Evolutionary conservation across 495 filamentous ascomycete genomes (phyloP).

Genomic region (Penicillium waksmanii): DNA sequence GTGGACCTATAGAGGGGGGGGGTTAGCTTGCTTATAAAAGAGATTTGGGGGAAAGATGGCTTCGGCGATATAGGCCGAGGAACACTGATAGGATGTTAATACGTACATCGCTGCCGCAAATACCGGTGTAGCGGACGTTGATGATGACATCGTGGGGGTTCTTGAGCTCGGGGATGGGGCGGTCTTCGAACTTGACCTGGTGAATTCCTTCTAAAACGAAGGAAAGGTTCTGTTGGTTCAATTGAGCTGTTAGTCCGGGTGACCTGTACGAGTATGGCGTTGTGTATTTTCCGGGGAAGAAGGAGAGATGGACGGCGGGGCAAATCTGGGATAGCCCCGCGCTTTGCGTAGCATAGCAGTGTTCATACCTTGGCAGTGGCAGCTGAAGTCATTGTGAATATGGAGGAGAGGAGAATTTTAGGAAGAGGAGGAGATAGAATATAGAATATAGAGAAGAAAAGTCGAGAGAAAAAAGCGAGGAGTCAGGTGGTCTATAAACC

Average conservation of each 20-base stretch:
- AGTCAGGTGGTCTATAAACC: background rate
- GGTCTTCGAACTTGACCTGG: slow-evolving; percentile 74
- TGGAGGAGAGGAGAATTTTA: background rate
- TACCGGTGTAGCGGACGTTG: slow-evolving; percentile 83
- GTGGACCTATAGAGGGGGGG: slow-evolving; percentile 58
- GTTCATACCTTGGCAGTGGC: slow-evolving; percentile 29
- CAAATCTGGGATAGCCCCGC: background rate
- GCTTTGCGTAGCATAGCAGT: background rate
- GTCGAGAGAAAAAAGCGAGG: background rate
- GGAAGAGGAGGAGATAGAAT: background rate
- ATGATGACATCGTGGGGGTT: slow-evolving; percentile 76
- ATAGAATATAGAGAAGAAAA: background rate
- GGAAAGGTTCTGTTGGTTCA: slow-evolving; percentile 71
- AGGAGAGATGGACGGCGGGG: background rate
- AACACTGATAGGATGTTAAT: too few relatives aligned
- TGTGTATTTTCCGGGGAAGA: background rate
- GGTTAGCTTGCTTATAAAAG: background rate
- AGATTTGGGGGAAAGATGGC: too few relatives aligned
- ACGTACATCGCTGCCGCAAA: slow-evolving; percentile 84
- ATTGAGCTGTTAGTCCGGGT: too few relatives aligned
- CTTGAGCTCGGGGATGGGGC: slow-evolving; percentile 69
- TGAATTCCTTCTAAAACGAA: slow-evolving; percentile 79
- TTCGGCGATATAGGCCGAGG: too few relatives aligned
- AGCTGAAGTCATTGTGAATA: slow-evolving; percentile 16
- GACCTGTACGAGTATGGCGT: too few relatives aligned